phyloP scores from a whole-genome alignment of 1,284 basidiomycete species.

The Malassezia yamatoensis region DNA sequence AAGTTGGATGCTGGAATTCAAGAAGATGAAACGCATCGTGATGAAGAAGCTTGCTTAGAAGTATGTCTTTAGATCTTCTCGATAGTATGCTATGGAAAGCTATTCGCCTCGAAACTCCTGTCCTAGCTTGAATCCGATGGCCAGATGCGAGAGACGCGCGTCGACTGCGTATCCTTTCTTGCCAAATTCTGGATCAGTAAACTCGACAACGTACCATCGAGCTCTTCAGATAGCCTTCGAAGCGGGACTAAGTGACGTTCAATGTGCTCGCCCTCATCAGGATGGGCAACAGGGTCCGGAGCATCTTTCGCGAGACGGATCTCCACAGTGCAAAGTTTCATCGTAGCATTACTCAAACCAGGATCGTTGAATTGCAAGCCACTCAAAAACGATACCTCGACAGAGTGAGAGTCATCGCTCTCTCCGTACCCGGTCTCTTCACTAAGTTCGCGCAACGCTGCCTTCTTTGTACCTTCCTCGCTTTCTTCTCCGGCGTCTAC shows the following conservation, averaged over 20 bases:
- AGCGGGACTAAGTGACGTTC: conserved; percentile 41
- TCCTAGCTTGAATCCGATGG: conserved; percentile 33
- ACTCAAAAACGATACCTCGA: conserved; percentile 28
- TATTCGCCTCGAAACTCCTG: neutral
- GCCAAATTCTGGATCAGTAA: conserved; percentile 25
- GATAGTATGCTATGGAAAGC: too few relatives aligned
- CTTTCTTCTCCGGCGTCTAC: conserved; percentile 42
- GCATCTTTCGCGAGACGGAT: conserved; percentile 36
- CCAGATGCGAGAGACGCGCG: conserved; percentile 40
- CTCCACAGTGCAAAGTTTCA: conserved; percentile 39
- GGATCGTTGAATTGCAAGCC: conserved; percentile 39
- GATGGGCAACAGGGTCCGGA: conserved; percentile 39
- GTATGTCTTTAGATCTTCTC: too few relatives aligned
- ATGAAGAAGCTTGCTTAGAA: too few relatives aligned
- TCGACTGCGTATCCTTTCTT: conserved; percentile 35
- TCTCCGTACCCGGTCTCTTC: conserved; percentile 47
- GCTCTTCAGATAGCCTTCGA: conserved; percentile 23
- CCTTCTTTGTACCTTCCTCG: conserved; percentile 32
- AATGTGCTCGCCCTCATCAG: conserved; percentile 45
- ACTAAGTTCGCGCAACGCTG: conserved; percentile 35
- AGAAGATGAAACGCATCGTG: too few relatives aligned
- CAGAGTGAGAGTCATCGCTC: conserved; percentile 24
- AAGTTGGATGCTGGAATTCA: too few relatives aligned
- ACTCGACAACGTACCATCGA: conserved; percentile 23
- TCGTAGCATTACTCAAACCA: conserved; percentile 36